Base-by-base conservation (phyloP, 2,329 filamentous ascomycete genomes). In the Colletotrichum orbiculare region DNA sequence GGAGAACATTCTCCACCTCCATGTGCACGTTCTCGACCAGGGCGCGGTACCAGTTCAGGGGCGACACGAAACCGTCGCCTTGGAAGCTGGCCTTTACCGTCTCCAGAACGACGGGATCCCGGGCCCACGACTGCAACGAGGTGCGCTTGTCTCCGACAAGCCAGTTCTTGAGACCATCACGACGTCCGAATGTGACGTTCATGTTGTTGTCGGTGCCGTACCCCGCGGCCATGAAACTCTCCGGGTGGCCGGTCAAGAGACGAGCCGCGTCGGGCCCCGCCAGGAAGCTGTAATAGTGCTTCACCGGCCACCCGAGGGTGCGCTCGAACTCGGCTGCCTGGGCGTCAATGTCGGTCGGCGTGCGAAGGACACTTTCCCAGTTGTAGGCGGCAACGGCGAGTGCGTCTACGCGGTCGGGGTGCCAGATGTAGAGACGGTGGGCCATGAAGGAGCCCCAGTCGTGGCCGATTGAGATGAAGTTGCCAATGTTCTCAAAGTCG, bases 381-480 rank as follows among this genome's bases (percentile, higher is more conserved):
- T 43, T 43, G 33, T 54, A 54, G 8, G 52, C 52, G 5, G 12
- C 52, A 13, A 37, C 25, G 25, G 35, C n/a, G 12, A 54, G 13
- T 12, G 25, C 52, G 8, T 54, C 35, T 0, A 54, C 39, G 39
- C 52, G 52, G 9, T 54, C 52, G 8, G 52, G 52, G 25, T 54
- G 52, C 52, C 52, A 54, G 7, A 54, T 2, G 25, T 54, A 54
- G 12, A 43, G 17, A 2, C 52, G 52, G 6, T 54, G 52, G 8
- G 52, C 52, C 52, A 54, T 11, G 39, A 54, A 54, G 25, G 52
- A 33, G 7, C 52, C 52, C 52, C 52, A 54, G 52, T 54, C 52
- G 25, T 54, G 38, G 3, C 52, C 52, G 6, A 54, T 33, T 4
- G 52, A 54, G 8, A 43, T n/a, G 13, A 54, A 54, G 39, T 54